Evolutionary conservation across 2,329 filamentous ascomycete species (phyloP), one percentile per base, ranked within the genome.

Genomic region (Fusarium pseudograminearum): DNA sequence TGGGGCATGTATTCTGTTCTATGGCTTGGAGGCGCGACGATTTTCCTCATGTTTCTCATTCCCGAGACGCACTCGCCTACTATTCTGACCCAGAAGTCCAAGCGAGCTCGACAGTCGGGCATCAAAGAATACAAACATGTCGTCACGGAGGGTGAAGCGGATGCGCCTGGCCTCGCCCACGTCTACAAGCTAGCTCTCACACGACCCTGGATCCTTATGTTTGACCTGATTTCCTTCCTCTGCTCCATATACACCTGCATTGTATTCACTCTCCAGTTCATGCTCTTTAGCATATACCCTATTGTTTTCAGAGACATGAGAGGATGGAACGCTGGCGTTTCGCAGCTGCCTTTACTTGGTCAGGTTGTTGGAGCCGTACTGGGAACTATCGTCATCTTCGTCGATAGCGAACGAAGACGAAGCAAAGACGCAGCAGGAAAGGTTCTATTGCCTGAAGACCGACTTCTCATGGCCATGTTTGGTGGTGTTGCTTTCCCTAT

Each of bases 381-480:
- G 0, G 86, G 84, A 14, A 80, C 80, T 4, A 22, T 73, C 1
- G 73, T 83, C 20, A 79, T 86, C 11, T 72, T 83, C 51, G 71
- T 77, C 14, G 80, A 83, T 44, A 82, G 82, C 0, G 74, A 69
- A 11, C 70, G 76, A 5, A 78, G 82, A 52, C 75, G 76, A 51
- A 81, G 80, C 51, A 83, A 78, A 64, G 74, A 81, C 2, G 63
- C 78, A 4, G 69, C 69, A 4, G 83, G 82, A 0, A 80, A 83
- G 67, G 54, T 74, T 26, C 52, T 80, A 15, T 72, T 75, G 44
- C 83, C 85, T 0, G 85, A 87, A 58, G 82, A 85, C 22, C 85
- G 90, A 1, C 82, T 93, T 0, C 86, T 87, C 0, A 79, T 91
- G 7, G 87, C 88, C 30, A 87, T 90, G 68, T 69, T 84, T 12